Conservation (phyloP, 2,329 filamentous ascomycete species). For the Cryoendolithus antarcticus region DNA sequence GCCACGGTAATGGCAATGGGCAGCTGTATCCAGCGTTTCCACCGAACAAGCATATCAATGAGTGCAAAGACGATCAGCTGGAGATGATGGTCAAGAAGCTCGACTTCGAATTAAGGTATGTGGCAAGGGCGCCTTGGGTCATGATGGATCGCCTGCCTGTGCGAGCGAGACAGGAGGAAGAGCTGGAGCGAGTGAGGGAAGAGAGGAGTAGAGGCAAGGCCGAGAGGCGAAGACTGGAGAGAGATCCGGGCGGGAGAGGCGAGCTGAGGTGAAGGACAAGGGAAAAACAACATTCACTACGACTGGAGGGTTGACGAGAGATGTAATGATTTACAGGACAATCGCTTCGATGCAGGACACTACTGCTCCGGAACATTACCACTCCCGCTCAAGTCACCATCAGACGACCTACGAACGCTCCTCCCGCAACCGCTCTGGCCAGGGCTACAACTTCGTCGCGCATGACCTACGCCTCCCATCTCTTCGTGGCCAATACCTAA, state of each 20-base stretch:
- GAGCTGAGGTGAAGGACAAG: constrained; percentile 22
- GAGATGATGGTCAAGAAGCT: constrained; percentile 65
- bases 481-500: neutral
- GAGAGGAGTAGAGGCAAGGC: constrained; percentile 38
- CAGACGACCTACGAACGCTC: too few relatives aligned
- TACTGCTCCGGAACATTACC: too few relatives aligned
- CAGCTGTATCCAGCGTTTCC: constrained; percentile 71
- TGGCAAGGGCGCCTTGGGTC: constrained; percentile 63
- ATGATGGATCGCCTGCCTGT: constrained; percentile 6
- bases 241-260: constrained; percentile 32
- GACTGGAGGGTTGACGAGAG: too few relatives aligned
- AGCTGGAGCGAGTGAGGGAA: constrained; percentile 55
- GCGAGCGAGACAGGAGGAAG: constrained; percentile 3
- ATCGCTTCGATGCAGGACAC: too few relatives aligned
- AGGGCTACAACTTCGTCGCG: too few relatives aligned
- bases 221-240: constrained; percentile 31
- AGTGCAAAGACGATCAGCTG: constrained; percentile 64
- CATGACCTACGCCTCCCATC: neutral
- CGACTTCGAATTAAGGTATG: constrained; percentile 72
- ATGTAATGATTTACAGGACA: too few relatives aligned
- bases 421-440: too few relatives aligned
- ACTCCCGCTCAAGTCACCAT: too few relatives aligned
- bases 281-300: too few relatives aligned
- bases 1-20: constrained; percentile 54
- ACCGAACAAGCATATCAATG: constrained; percentile 40